A percentile compares a stretch with the other conserved stretches of the same genome.
phyloP scores from a whole-genome alignment of 176 grass and related monocot genomes.

The Oryza nivara region DNA sequence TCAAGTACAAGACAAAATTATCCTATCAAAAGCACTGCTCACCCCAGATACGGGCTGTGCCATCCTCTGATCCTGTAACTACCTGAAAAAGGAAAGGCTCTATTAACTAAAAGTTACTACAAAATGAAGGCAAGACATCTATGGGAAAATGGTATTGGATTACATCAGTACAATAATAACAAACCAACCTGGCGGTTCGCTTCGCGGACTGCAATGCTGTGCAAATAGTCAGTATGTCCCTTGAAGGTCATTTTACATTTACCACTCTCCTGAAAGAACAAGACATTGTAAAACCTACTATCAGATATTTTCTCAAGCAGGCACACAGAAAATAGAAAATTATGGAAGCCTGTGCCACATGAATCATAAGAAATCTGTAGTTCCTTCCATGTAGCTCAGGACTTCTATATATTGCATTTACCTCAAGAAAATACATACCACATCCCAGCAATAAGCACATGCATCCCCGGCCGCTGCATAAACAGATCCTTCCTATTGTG shows the following conservation, averaged over 20 bases:
- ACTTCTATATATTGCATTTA: slow-evolving; percentile 33
- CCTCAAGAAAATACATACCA: slow-evolving; percentile 72
- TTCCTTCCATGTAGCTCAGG: slow-evolving; percentile 23
- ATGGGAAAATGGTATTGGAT: neutral
- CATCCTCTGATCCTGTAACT: slow-evolving; percentile 97
- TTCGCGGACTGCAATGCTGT: slow-evolving; percentile 63
- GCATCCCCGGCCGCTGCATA: slow-evolving; percentile 86
- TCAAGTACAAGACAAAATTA: neutral
- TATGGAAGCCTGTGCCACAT: slow-evolving; percentile 11
- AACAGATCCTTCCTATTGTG: slow-evolving; percentile 84
- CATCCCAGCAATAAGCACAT: slow-evolving; percentile 94
- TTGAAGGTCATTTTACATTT: slow-evolving; percentile 89
- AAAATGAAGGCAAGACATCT: neutral
- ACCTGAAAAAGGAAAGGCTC: slow-evolving; percentile 56
- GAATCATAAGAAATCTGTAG: slow-evolving; percentile 32
- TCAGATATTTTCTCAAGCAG: slow-evolving; percentile 30
- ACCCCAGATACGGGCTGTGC: slow-evolving; percentile 95
- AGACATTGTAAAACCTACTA: slow-evolving; percentile 1
- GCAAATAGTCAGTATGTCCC: slow-evolving; percentile 89
- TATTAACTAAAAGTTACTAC: neutral
- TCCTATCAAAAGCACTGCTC: slow-evolving; percentile 37
- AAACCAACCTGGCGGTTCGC: slow-evolving; percentile 76
- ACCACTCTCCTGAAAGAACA: slow-evolving; percentile 62
- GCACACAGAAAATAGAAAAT: neutral
- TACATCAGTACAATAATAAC: neutral